phyloP scores from a whole-genome alignment of 139 green algal genomes.

The Closterium sp. region DNA sequence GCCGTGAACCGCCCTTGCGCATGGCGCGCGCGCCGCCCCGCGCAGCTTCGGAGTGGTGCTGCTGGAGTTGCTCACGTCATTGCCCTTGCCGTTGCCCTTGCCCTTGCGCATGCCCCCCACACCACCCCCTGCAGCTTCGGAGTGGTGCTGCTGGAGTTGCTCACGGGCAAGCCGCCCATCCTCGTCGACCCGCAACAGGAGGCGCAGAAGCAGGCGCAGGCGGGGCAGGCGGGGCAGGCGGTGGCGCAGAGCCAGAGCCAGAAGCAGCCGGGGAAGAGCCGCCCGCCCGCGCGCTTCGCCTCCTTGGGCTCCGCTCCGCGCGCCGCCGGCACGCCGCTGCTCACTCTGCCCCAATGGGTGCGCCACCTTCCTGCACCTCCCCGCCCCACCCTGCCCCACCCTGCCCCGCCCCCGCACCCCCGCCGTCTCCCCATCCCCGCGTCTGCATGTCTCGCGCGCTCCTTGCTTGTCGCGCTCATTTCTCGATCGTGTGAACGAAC shows the following conservation, averaged over 20 bases:
- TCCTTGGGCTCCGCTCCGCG: not conserved
- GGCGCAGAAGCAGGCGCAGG: not conserved
- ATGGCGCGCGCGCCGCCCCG: too few species aligned
- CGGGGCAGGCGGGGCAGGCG: not conserved
- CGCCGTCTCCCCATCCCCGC: too few species aligned
- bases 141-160: slow-evolving; percentile 8
- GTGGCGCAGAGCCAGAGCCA: not conserved
- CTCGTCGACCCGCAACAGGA: not conserved
- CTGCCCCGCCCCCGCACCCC: too few species aligned
- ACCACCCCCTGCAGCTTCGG: not conserved
- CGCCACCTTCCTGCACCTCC: too few species aligned
- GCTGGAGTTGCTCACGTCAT: too few species aligned
- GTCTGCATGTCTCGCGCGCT: too few species aligned
- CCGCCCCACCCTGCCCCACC: not conserved
- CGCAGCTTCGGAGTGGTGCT: not conserved
- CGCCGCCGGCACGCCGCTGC: not conserved
- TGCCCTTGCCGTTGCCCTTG: too few species aligned
- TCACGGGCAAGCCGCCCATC: slow-evolving; percentile 22
- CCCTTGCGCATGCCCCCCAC: too few species aligned
- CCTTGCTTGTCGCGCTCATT: too few species aligned
- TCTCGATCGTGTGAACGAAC: too few species aligned
- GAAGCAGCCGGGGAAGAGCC: not conserved
- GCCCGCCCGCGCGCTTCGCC: not conserved
- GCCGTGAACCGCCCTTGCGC: too few species aligned
- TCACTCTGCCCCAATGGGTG: not conserved